Evolutionary conservation across 2,329 filamentous ascomycete genomes (phyloP).

Genomic region (Epichloe coenophiala): DNA sequence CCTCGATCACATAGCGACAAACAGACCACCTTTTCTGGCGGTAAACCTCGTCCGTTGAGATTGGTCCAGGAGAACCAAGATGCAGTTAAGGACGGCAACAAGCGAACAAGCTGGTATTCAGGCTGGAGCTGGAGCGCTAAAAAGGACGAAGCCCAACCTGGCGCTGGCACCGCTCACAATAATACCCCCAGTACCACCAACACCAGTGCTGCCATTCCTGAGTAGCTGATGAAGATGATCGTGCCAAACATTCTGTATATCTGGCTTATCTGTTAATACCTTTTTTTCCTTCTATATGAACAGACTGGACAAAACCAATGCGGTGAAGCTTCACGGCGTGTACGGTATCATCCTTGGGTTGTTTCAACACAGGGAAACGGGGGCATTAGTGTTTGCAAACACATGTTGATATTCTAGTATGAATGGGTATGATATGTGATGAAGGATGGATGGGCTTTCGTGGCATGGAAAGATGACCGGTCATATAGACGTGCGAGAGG

Average conservation of each 20-base stretch:
- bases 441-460: neutral
- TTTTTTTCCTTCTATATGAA: neutral
- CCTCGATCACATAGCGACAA: slow-evolving; percentile 38
- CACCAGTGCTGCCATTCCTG: slow-evolving; percentile 21
- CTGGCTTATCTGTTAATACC: neutral
- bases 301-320: neutral
- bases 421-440: neutral
- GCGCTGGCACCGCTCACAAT: slow-evolving; percentile 15
- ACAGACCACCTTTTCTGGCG: slow-evolving; percentile 44
- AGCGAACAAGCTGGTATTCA: slow-evolving; percentile 50
- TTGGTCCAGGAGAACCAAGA: slow-evolving; percentile 69
- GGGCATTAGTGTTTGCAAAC: neutral
- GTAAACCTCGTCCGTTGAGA: slow-evolving; percentile 71
- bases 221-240: slow-evolving; percentile 11
- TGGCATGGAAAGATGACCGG: neutral
- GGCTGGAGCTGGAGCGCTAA: slow-evolving; percentile 39
- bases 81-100: slow-evolving; percentile 32
- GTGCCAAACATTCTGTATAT: neutral
- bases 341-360: neutral
- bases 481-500: neutral
- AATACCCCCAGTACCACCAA: slow-evolving; percentile 16
- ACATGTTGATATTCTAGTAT: neutral
- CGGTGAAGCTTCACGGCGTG: neutral
- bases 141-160: slow-evolving; percentile 32
- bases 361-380: neutral